These are phyloP conservation scores for Sclerotinia spermophila DNA, from an alignment of 2,329 filamentous ascomycete genomes.

Conservation along the genomic window DNA sequence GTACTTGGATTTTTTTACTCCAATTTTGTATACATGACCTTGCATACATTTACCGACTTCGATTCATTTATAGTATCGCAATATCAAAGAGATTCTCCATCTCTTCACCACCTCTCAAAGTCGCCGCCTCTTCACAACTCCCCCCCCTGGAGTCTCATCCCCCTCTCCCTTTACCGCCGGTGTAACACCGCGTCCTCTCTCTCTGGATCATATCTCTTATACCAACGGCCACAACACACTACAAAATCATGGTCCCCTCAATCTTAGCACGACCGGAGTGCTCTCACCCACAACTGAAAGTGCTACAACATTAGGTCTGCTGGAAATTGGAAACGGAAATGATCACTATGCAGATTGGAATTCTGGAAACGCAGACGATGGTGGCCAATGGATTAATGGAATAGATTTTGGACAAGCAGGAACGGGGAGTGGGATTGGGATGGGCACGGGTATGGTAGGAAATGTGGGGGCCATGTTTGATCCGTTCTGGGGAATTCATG, in stretches of 20 bases:
- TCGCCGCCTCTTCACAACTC: neutral
- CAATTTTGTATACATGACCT: no score
- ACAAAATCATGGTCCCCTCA: neutral
- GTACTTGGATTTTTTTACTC: neutral
- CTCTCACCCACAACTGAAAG: neutral
- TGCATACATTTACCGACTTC: neutral
- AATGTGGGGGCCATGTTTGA: constrained; percentile 5
- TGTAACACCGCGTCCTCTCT: neutral
- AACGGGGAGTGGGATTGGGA: neutral
- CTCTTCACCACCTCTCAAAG: neutral
- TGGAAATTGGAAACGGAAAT: neutral
- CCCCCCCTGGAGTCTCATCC: neutral
- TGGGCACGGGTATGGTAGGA: neutral
- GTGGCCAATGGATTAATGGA: neutral
- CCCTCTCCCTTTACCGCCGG: neutral
- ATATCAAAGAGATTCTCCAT: constrained; percentile 10
- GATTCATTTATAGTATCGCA: neutral
- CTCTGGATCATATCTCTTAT: neutral
- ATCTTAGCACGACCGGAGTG: neutral
- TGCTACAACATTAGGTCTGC: neutral
- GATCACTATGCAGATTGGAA: constrained; percentile 11
- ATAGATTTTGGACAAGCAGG: neutral
- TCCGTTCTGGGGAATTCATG: constrained; percentile 3
- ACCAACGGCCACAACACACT: neutral
- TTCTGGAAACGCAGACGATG: neutral